Evolutionary conservation across 495 filamentous ascomycete species (phyloP), one percentile per base, ranked within the genome.

Genomic region (Penicillium parvum): DNA sequence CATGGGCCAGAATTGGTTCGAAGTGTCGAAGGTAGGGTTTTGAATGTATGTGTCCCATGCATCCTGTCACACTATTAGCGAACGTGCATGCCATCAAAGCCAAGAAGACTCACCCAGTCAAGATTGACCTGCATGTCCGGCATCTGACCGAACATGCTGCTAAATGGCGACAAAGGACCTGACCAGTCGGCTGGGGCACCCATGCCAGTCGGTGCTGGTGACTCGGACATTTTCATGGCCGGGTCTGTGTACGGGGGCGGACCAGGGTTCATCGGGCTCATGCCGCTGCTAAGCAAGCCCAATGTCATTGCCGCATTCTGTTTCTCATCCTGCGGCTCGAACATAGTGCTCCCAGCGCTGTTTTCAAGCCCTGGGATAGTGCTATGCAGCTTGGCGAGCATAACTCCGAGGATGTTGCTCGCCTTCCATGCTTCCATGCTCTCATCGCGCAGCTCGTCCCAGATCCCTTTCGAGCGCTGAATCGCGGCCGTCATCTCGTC

Each of bases 371-470:
- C 39, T 5, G 52, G 52, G 27, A 39, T 52, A 26, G 40, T 58
- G 58, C 61, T 65, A 37, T 79, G 82, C 41, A 95, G 62, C 58
- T 90, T 89, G 19, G 73, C 71, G 26, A 95, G 65, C 81, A 95
- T 92, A 29, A 92, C 81, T 7, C 77, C 77, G 5, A 96, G 72
- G 10, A 86, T 75, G n/a, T 72, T 77, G 14, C 78, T 77, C 11
- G 87, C 90, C 63, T 95, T 96, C 64, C 81, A 88, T 0, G 90
- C 87, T 47, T 95, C 90, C 62, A 95, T 85, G n/a, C 81, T 88
- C 28, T 81, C 72, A 37, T 91, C 82, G 0, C 77, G 74, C 12
- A 85, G 65, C 11, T 79, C 78, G 22, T 85, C 81, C 89, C 89
- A 95, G 22, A 95, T 90, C 7, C 74, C 73, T 33, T 78, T 76